Base-by-base conservation (phyloP, 2,329 filamentous ascomycete genomes). In the Trichophyton equinum region DNA sequence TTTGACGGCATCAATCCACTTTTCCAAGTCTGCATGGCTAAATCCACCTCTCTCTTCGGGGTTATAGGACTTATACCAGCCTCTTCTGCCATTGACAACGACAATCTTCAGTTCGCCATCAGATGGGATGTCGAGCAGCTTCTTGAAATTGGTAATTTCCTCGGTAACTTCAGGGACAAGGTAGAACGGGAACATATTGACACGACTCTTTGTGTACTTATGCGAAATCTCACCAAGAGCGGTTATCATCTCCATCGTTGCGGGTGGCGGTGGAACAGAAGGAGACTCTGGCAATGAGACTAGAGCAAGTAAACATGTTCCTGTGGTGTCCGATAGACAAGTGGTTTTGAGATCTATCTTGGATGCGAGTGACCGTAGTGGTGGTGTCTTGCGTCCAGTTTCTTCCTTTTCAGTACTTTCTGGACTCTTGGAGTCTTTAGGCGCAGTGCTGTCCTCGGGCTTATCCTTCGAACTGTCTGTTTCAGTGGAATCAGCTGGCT, bases 1-100 rank as follows among this genome's bases (percentile, higher is more conserved):
- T 42, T 90, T 85, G 64, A 97, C 90, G n/a, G 83, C 81, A 69
- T 99, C 94, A 62, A 99, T 83, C 90, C 92, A 99, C 64, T 78
- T 77, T 76, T 96, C 89, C 33, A 99, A 77, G 27, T 80, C 82
- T 60, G 81, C 78, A 25, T 79, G 70, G 2, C 68, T 66, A 53
- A 69, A 75, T 60, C 81, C 82, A 51, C 84, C 85, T 15, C 75
- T 72, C 7, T 75, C 72, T 5, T 81, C 83, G 2, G 69, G 57
- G 56, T 82, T 76, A 72, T 89, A 94, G 62, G 81, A 82, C 68
- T 87, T 86, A 83, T 86, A 95, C 94, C 94, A 99, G 47, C 82
- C 81, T 60, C 91, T 85, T 68, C 91, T 90, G 36, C 83, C 87
- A 73, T 96, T 96, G 62, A 95, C 73, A 15, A 91, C 91, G 60